Evolutionary conservation across 495 filamentous ascomycete genomes (phyloP).

Genomic region (Neurospora sp.): DNA sequence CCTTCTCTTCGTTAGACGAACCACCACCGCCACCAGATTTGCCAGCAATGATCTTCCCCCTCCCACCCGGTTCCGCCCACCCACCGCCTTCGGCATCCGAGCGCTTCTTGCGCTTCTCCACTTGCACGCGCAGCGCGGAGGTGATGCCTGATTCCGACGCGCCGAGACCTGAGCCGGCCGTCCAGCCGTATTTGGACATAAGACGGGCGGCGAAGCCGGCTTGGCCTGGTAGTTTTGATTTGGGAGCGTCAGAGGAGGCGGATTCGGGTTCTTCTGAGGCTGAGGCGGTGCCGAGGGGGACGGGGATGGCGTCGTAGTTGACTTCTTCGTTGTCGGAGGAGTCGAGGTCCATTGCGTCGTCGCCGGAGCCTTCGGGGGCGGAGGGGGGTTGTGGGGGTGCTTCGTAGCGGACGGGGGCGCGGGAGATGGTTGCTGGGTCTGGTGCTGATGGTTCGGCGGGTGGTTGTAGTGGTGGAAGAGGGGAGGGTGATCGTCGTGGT

Average conservation of each 20-base stretch:
- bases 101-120: conserved; percentile 72
- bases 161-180: conserved; percentile 76
- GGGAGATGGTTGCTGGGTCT: conserved; percentile 54
- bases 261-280: conserved; percentile 1
- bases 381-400: conserved; percentile 44
- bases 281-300: background rate
- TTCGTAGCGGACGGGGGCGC: conserved; percentile 77
- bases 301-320: conserved; percentile 33
- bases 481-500: conserved; percentile 22
- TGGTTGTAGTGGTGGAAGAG: conserved; percentile 40
- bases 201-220: conserved; percentile 72
- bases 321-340: conserved; percentile 31
- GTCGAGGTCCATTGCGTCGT: conserved; percentile 44
- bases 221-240: conserved; percentile 66
- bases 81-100: conserved; percentile 72
- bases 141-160: conserved; percentile 71
- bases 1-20: conserved; percentile 29
- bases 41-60: conserved; percentile 73
- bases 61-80: conserved; percentile 55
- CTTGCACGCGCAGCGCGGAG: conserved; percentile 68
- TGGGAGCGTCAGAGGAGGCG: conserved; percentile 17
- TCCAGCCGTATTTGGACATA: conserved; percentile 90
- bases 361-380: conserved; percentile 1
- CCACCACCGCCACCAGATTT: conserved; percentile 16
- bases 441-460: conserved; percentile 32